Evolutionary conservation across 768 basidiomycete genomes (phyloP), one percentile per base, ranked within the genome.

Genomic region (Scleroderma bovista): DNA sequence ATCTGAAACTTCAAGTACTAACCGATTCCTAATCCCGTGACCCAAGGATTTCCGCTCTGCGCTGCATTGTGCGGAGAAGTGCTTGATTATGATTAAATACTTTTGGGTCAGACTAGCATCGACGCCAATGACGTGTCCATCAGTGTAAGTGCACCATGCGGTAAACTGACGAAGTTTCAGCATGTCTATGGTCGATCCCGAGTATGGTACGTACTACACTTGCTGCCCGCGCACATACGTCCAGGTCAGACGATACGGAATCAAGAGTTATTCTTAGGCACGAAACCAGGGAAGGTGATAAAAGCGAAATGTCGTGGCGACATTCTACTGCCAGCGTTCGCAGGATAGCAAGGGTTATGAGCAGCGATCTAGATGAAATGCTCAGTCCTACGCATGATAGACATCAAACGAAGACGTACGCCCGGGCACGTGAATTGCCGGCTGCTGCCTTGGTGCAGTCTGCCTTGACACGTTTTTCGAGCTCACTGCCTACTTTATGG

Each of bases 141-240:
- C 86, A 19, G 93, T 92, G 57, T 84, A 96, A 15, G 93, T 93
- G 17, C 87, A 86, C 86, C 91, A 97, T 1, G 91, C 86, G 3
- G 86, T 88, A 59, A 95, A 92, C 87, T 93, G 57, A 32, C 58
- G 43, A 29, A 20, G 17, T 33, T 19, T 41, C n/a, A 17, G 13
- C 12, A 19, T 6, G 51, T 6, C 22, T 15, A 39, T 19, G 50
- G 17, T 19, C 36, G 40, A 29, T 13, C 23, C 19, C 26, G 29
- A 20, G 26, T n/a, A 9, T 26, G 49, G 16, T 12, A 77, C 88
- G 59, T 64, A 92, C 92, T 47, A 93, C 80, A 60, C 79, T 86
- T 19, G 91, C 91, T 11, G 86, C 82, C 59, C 86, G 79, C 4
- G 86, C 86, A 31, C 77, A 71, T 10, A 93, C 78, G 62, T 92